Evolutionary conservation across 768 basidiomycete species (phyloP), one percentile per base, ranked within the genome.

Genomic region (Trichaptum fuscoviolaceum): DNA sequence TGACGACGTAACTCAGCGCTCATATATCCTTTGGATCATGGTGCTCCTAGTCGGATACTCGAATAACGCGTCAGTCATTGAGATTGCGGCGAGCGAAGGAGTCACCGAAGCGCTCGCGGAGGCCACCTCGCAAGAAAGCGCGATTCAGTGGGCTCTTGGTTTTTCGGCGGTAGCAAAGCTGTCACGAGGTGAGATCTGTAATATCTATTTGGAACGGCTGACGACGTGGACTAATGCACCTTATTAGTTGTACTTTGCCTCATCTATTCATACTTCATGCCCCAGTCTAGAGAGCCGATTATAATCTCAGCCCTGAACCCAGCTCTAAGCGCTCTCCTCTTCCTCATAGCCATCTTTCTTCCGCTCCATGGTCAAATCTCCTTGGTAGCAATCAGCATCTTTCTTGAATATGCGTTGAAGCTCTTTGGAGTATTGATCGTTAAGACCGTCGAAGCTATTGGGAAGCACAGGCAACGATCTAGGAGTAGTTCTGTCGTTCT

Each of bases 1-100:
- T n/a, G 77, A 77, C 66, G 77, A 77, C 67, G 73, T 76, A 8
- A 64, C 72, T 0, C 74, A 75, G 42, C 70, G 77, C 3, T 64
- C 71, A 8, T 75, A 74, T 67, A 72, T 78, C 35, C 70, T 78
- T 0, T 69, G 71, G 67, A 73, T 71, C 1, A 76, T 75, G 73
- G 62, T 73, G 9, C 70, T 74, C 15, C 71, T 78, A 12, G 68
- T 75, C 17, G 77, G 77, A 18, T 78, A 78, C 66, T 70, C 75
- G 0, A 73, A 70, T 60, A 78, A 78, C 63, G 76, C 75, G 18
- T 73, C 73, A 35, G 71, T 73, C 5, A 75, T 77, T 60, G 36
- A 71, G 24, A 66, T 75, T 23, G 30, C 36, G 63, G 35, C 42
- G 18, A 23, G 34, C 1, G 27, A 30, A 65, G 57, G 23, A 58